phyloP scores from a whole-genome alignment of 371 early-diverging fungal genomes.

The Apophysomyces ossiformis region DNA sequence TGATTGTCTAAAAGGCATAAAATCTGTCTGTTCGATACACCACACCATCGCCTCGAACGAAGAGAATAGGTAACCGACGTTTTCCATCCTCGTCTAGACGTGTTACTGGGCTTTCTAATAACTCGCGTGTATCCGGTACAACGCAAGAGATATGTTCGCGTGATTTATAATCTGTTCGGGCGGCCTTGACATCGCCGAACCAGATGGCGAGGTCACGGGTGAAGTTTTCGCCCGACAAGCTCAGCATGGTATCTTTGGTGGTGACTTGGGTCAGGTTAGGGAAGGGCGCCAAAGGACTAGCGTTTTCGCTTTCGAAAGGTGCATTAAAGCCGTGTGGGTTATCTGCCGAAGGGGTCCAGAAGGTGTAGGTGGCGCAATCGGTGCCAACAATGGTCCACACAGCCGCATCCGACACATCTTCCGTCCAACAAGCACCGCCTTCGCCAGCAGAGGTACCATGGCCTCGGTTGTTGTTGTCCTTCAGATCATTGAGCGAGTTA shows the following conservation, averaged over 20 bases:
- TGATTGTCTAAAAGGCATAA: conserved; percentile 8
- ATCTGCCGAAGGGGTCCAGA: conserved; percentile 18
- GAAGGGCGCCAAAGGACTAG: conserved; percentile 17
- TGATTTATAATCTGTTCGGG: conserved; percentile 25
- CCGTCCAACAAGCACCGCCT: conserved; percentile 71
- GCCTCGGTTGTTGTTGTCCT: conserved; percentile 20
- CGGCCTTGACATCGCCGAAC: conserved; percentile 58
- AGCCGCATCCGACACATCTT: conserved; percentile 79
- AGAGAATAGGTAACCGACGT: conserved; percentile 20
- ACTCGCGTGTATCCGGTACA: conserved; percentile 27
- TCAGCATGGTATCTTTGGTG: conserved; percentile 19
- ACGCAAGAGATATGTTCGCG: conserved; percentile 22
- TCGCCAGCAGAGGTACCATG: conserved; percentile 4
- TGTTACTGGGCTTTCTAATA: conserved; percentile 1
- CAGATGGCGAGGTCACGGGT: conserved; percentile 59
- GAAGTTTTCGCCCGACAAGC: conserved; percentile 64
- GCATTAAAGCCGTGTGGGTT: conserved; percentile 3
- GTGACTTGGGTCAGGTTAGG: conserved; percentile 17
- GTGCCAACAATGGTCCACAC: conserved; percentile 32
- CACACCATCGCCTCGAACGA: conserved; percentile 27
- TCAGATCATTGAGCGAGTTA: conserved; percentile 44
- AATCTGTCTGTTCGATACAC: conserved; percentile 26
- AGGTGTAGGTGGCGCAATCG: conserved; percentile 26
- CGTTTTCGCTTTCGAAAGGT: not conserved
- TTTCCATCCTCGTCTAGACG: conserved; percentile 4